A percentile compares a stretch with the other conserved stretches of the same genome.
Evolutionary conservation across 805 yeast genomes (phyloP).

Genomic region (Candida oleophila): DNA sequence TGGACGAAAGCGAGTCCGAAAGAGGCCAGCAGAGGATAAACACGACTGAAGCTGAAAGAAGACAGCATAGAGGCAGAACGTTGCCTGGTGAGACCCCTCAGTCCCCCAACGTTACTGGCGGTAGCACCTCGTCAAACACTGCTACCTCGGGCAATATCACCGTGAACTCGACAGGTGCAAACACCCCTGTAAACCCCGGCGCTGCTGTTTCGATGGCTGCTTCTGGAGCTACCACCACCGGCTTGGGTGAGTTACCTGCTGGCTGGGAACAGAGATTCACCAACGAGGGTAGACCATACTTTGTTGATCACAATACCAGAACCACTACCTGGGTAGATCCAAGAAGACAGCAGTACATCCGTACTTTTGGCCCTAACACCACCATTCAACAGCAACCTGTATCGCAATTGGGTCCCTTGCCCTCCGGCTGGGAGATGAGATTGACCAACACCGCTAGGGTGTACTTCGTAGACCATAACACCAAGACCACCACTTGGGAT

Average conservation of each 20-base stretch:
- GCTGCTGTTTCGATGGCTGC: slow-evolving; percentile 70
- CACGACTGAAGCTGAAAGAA: slow-evolving; percentile 82
- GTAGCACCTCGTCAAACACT: slow-evolving; percentile 34
- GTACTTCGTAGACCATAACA: slow-evolving; percentile 97
- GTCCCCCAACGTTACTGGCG: slow-evolving; percentile 36
- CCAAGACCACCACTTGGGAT: slow-evolving; percentile 99
- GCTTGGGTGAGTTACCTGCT: slow-evolving; percentile 93
- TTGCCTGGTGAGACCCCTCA: slow-evolving; percentile 63
- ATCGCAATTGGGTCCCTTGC: slow-evolving; percentile 95
- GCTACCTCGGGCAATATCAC: slow-evolving; percentile 46
- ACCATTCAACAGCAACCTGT: slow-evolving; percentile 98
- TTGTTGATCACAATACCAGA: slow-evolving; percentile 98
- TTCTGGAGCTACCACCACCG: slow-evolving; percentile 88
- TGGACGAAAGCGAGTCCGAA: slow-evolving; percentile 76
- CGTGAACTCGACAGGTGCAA: slow-evolving; percentile 42
- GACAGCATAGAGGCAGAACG: slow-evolving; percentile 87
- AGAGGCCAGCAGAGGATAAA: slow-evolving; percentile 60
- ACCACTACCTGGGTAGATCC: slow-evolving; percentile 99
- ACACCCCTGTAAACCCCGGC: slow-evolving; percentile 59
- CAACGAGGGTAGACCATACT: slow-evolving; percentile 97
- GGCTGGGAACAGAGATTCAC: slow-evolving; percentile 99
- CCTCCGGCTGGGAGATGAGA: slow-evolving; percentile 99
- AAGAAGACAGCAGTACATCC: slow-evolving; percentile 95
- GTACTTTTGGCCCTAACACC: slow-evolving; percentile 87
- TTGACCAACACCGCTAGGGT: slow-evolving; percentile 98